Evolutionary conservation across 2,329 filamentous ascomycete genomes (phyloP), one percentile per base, ranked within the genome.

Genomic region (Ciborinia camelliae): DNA sequence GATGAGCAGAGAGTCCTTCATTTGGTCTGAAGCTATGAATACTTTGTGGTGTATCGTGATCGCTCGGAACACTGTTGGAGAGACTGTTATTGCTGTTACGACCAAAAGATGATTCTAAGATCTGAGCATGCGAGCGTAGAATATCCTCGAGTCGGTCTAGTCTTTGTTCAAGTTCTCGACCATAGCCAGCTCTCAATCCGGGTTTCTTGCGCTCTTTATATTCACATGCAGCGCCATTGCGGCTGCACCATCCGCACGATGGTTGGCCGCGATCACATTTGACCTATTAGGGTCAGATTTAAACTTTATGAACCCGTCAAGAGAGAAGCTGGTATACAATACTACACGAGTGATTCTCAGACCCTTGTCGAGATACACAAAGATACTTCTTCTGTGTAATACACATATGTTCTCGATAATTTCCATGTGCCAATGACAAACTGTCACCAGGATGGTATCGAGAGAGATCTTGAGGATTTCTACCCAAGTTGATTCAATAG

Each of bases 261-360:
- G 90, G 90, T 71, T 91, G 88, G 6, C 86, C 87, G 43, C 90
- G 85, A 76, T 93, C 90, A 76, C 89, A 90, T 82, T 90, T 90
- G 35, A 89, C 86, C 86, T 87, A 71, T 9, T 32, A 5, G 39
- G 26, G 61, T 73, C 51, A 72, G 69, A 64, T 23, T 32, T n/a
- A 18, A 26, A 47, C 8, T 2, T 2, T 18, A 64, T 59, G 15
- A 10, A 18, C 18, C 9, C 60, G 26, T 43, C 7, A 12, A 37
- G 6, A 32, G 28, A 35, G 20, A 14, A 30, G 5, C 15, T 32
- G 20, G 53, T 28, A 47, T 26, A 51, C 15, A n/a, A 47, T 26
- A 51, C 15, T 32, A n/a, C 7, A 26, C 41, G 35, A 45, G 32
- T 32, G 39, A 26, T 50, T 20, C 4, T 37, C 26, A 32, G 51